Base-by-base conservation (phyloP, 2,329 filamentous ascomycete genomes). In the Aspergillus oerlinghausenensis region DNA sequence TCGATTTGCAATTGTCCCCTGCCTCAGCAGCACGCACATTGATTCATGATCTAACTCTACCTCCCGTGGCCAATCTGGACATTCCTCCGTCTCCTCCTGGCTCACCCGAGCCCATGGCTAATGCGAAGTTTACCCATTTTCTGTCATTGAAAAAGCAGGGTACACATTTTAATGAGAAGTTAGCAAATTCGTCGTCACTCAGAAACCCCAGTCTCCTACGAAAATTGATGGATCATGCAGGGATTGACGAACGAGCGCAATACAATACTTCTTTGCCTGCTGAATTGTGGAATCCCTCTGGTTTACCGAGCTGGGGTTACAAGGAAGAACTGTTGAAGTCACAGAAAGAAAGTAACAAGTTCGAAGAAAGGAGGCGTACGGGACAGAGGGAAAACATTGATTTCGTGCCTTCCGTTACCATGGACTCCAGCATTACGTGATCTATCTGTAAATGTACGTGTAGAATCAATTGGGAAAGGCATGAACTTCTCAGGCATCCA, bases 91-190 rank as follows among this genome's bases (percentile, higher is more conserved):
- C 75, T 14, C 78, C 76, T 21, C 76, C 77, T n/a, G 75, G 75
- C 28, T 77, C 76, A 42, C 75, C 77, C 4, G 63, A 76, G 50
- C 70, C 73, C 26, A 69, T 66, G 4, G 64, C 79, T 2, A 83
- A 81, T 19, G 78, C 79, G 59, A 86, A 86, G 63, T 83, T 87
- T 65, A 75, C 77, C 50, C 81, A 82, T 61, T 88, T 87, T 59
- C 76, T 87, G 3, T 77, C 80, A 23, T 72, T 87, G 38, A 88
- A 87, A 68, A 81, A 81, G 63, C 80, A 84, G 66, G 82, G 82
- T 2, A 74, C 84, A 23, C 85, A 88, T 68, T 88, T 87, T 74
- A 87, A 88, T 61, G 77, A 82, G 61, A 82, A 85, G 54, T 71
- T 88, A 14, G 79, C 82, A 52, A 74, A 72, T 40, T 84, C 83